Conservation (phyloP, 768 basidiomycete species). For the Boletus vinaceobasis region DNA sequence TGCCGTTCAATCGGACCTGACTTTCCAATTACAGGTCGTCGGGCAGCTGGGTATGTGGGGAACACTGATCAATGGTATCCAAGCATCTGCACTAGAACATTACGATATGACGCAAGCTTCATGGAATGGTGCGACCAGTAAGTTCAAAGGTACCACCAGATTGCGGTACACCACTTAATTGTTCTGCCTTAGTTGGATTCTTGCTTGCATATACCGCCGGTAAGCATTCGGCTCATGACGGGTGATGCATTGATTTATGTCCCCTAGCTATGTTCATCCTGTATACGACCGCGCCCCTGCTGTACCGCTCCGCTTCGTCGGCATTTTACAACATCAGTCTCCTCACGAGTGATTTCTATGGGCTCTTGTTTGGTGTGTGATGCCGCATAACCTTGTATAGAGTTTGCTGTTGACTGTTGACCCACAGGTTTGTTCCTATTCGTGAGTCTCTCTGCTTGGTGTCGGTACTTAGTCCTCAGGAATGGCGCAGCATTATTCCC, state of each 20-base stretch:
- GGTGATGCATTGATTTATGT: background rate
- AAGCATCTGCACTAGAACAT: constrained; percentile 75
- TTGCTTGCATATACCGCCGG: constrained; percentile 49
- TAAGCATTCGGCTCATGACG: constrained; percentile 10
- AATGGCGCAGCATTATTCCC: constrained; percentile 60
- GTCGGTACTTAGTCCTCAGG: background rate
- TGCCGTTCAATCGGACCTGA: background rate
- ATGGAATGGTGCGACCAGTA: constrained; percentile 73
- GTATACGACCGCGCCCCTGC: constrained; percentile 80
- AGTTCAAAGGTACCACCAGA: constrained; percentile 36
- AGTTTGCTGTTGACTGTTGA: constrained; percentile 3
- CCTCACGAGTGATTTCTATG: constrained; percentile 87
- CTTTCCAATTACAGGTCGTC: constrained; percentile 48
- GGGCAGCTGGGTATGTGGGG: constrained; percentile 88
- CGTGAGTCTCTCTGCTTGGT: constrained; percentile 32
- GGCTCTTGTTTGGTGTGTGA: constrained; percentile 63
- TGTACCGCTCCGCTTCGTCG: constrained; percentile 84
- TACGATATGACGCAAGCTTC: constrained; percentile 56
- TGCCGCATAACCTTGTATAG: background rate
- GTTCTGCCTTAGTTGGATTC: constrained; percentile 42
- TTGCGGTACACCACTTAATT: background rate
- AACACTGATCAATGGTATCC: constrained; percentile 72
- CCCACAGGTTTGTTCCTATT: constrained; percentile 48
- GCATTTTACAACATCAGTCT: constrained; percentile 83
- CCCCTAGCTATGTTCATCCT: constrained; percentile 71